These are phyloP conservation scores for Gremmenia infestans DNA, from an alignment of 2,329 filamentous ascomycete species.

Conservation along the genomic window DNA sequence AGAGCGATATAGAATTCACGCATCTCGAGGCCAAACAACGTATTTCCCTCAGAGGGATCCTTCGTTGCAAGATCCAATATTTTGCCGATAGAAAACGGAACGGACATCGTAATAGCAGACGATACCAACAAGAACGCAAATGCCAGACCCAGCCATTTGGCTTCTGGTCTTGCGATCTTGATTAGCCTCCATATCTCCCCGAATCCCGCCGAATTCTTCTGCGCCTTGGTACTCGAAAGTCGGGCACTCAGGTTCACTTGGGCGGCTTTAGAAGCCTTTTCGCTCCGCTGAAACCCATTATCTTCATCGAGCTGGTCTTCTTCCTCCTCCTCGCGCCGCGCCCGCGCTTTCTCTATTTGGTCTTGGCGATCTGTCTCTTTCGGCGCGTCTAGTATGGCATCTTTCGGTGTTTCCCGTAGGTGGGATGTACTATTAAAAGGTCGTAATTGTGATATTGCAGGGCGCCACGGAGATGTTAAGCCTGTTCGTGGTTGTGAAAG, in stretches of 20 bases:
- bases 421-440: constrained; percentile 25
- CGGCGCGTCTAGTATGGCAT: neutral
- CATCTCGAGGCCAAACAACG: constrained; percentile 78
- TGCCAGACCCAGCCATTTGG: constrained; percentile 70
- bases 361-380: constrained; percentile 28
- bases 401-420: constrained; percentile 11
- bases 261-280: constrained; percentile 79
- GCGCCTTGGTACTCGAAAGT: constrained; percentile 69
- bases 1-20: constrained; percentile 85
- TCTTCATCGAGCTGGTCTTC: constrained; percentile 43
- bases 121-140: constrained; percentile 84
- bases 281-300: constrained; percentile 64
- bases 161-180: constrained; percentile 82
- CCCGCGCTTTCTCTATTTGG: constrained; percentile 32
- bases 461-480: constrained; percentile 25
- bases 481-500: constrained; percentile 11
- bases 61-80: constrained; percentile 90
- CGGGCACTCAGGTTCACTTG: constrained; percentile 86
- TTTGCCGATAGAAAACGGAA: constrained; percentile 93
- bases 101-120: constrained; percentile 89
- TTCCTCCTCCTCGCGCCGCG: constrained; percentile 39
- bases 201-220: constrained; percentile 53
- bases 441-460: constrained; percentile 27
- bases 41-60: constrained; percentile 56
- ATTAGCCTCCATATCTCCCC: constrained; percentile 81